These are phyloP conservation scores for Elsinoe necatrix DNA, from an alignment of 2,329 filamentous ascomycete species.

Conservation along the genomic window DNA sequence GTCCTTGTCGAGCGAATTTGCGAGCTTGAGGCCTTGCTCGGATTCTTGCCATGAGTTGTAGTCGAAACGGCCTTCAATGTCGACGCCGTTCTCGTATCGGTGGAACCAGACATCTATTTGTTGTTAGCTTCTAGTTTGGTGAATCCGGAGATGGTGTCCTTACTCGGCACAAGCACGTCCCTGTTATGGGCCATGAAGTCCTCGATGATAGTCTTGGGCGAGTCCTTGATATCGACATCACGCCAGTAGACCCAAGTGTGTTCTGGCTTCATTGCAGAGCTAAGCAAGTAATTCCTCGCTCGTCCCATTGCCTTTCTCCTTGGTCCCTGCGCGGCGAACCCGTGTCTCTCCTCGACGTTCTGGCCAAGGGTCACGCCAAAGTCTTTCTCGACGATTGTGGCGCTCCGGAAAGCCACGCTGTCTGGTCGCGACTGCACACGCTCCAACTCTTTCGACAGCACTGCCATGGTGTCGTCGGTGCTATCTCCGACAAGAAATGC, in stretches of 20 bases:
- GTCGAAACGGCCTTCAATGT: constrained; percentile 96
- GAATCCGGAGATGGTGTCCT: constrained; percentile 30
- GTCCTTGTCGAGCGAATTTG: constrained; percentile 66
- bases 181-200: constrained; percentile 91
- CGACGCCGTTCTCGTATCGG: constrained; percentile 63
- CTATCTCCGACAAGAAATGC: constrained; percentile 92
- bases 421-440: constrained; percentile 72
- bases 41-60: constrained; percentile 99
- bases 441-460: constrained; percentile 75
- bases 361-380: constrained; percentile 72
- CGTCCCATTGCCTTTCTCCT: constrained; percentile 82
- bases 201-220: constrained; percentile 76
- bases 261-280: constrained; percentile 75
- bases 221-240: constrained; percentile 93
- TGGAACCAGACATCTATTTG: constrained; percentile 89
- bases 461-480: constrained; percentile 81
- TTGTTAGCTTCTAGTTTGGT: background rate
- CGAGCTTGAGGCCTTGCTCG: constrained; percentile 68
- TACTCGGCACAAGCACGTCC: constrained; percentile 92
- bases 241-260: constrained; percentile 99
- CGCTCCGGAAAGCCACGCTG: constrained; percentile 76
- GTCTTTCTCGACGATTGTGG: constrained; percentile 80
- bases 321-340: constrained; percentile 78
- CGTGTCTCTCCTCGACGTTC: constrained; percentile 72
- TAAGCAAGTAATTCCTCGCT: constrained; percentile 85